Conservation (phyloP, 306 rosid species). For the Cicer cuneatum region DNA sequence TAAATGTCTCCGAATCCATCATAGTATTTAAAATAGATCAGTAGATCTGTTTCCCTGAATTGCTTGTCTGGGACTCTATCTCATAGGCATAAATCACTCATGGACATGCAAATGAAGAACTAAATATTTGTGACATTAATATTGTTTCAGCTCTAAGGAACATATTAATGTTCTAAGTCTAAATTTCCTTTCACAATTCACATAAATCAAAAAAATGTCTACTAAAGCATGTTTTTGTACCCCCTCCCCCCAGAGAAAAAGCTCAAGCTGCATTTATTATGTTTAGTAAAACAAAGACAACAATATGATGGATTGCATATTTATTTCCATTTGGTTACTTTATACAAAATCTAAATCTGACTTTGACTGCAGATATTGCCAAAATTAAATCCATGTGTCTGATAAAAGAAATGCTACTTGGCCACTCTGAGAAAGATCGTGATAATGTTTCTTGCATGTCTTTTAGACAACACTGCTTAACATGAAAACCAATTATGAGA, state of each 20-base stretch:
- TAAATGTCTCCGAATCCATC: slow-evolving; percentile 21
- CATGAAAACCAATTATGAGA: not conserved
- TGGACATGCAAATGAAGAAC: slow-evolving; percentile 23
- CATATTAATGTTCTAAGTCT: not conserved
- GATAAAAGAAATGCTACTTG: too few relatives aligned
- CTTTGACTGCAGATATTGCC: not conserved
- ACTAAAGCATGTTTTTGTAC: not conserved
- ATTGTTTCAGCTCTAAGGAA: slow-evolving; percentile 18
- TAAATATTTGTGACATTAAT: slow-evolving; percentile 4
- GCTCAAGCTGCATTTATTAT: slow-evolving; percentile 18
- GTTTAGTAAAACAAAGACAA: slow-evolving; percentile 12
- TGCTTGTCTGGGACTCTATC: slow-evolving; percentile 2
- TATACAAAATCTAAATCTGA: slow-evolving; percentile 7
- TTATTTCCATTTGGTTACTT: not conserved
- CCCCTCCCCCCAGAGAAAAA: not conserved
- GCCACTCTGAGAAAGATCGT: too few relatives aligned
- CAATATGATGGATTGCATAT: slow-evolving; percentile 6
- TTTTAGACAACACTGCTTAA: not conserved
- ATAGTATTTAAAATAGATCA: slow-evolving; percentile 29
- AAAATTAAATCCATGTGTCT: not conserved
- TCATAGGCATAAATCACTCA: slow-evolving; percentile 11
- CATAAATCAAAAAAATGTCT: slow-evolving; percentile 7
- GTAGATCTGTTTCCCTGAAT: slow-evolving; percentile 2
- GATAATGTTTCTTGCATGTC: too few relatives aligned
- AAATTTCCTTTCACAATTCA: slow-evolving; percentile 13